Base-by-base conservation (phyloP, 805 yeast species). In the Clavispora santaluciae region DNA sequence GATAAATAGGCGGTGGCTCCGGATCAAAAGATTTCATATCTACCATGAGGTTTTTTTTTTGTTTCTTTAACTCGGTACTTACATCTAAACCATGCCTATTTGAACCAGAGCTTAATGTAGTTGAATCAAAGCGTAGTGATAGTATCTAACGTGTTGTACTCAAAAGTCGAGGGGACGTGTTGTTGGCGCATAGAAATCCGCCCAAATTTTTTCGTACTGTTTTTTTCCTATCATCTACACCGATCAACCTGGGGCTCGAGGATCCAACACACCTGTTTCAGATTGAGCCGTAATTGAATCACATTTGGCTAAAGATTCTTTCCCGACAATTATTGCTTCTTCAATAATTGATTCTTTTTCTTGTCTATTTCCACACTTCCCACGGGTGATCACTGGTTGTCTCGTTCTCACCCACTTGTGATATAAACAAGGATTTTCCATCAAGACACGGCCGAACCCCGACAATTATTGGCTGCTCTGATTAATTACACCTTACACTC, bases 101-200 rank as follows among this genome's bases (percentile, higher is more conserved):
- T 16, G 31, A 28, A 6, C 3, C 20, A 28, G 31, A 15, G 8
- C 4, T 28, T 11, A 16, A 15, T 28, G 31, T 28, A 28, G 18
- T 28, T 13, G 16, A 28, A 8, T 6, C 31, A 12, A 28, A 28
- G 6, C 12, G 31, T 28, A 28, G 31, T 28, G 5, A 15, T 22
- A 12, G 16, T 5, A 12, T 7, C 33, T 26, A 48, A 44, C 53
- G 54, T 50, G 54, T 50, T 49, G 40, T 34, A 35, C 53, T 41
- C 54, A 50, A 50, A 50, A 43, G 39, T 22, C 22, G 29, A 21
- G 31, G 31, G 31, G 31, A 28, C 31, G 31, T 28, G 54, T 48
- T 46, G 54, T 40, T 42, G 50, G 45, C 51, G 41, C 42, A 41
- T 23, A 22, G 31, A 40, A 39, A 40, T 28, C 29, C 23, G 28